phyloP scores from a whole-genome alignment of 2,329 filamentous ascomycete species.

The Aspergillus sp. region DNA sequence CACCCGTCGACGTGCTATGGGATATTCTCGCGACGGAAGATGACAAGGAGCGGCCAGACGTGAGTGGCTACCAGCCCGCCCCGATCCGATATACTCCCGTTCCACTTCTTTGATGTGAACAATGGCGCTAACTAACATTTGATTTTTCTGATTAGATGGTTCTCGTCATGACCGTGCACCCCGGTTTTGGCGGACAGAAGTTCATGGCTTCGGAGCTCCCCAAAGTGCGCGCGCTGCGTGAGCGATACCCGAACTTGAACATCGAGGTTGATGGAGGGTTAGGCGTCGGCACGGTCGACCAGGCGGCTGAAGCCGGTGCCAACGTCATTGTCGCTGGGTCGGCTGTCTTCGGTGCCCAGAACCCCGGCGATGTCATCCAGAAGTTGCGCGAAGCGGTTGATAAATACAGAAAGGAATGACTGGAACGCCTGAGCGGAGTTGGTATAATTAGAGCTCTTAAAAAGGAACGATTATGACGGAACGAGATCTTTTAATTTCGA shows the following conservation, averaged over 20 bases:
- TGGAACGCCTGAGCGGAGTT: not conserved
- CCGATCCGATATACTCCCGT: too few relatives aligned
- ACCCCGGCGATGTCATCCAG: conserved; percentile 83
- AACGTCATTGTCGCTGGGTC: conserved; percentile 98
- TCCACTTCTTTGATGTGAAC: not conserved
- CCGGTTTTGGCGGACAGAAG: conserved; percentile 95
- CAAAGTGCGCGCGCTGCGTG: conserved; percentile 81
- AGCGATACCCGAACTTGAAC: conserved; percentile 85
- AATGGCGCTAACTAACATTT: not conserved
- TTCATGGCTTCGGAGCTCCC: conserved; percentile 97
- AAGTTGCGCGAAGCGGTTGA: conserved; percentile 78
- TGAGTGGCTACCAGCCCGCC: conserved; percentile 49
- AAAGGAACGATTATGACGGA: not conserved
- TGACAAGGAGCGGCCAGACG: conserved; percentile 79
- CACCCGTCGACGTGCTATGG: conserved; percentile 86
- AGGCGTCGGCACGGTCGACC: conserved; percentile 83
- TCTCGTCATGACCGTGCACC: conserved; percentile 96
- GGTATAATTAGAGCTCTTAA: not conserved
- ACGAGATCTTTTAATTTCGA: not conserved
- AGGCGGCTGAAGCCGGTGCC: conserved; percentile 90
- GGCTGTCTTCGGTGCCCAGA: conserved; percentile 89
- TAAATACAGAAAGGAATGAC: conserved; percentile 43
- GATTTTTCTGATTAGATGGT: conserved; percentile 70
- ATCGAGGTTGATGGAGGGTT: conserved; percentile 97
- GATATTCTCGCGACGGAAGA: conserved; percentile 76